Percentiles rank a stretch among this genome's conserved stretches.
Conservation (phyloP, 2,329 filamentous ascomycete genomes). For the Fusarium denticulatum region DNA sequence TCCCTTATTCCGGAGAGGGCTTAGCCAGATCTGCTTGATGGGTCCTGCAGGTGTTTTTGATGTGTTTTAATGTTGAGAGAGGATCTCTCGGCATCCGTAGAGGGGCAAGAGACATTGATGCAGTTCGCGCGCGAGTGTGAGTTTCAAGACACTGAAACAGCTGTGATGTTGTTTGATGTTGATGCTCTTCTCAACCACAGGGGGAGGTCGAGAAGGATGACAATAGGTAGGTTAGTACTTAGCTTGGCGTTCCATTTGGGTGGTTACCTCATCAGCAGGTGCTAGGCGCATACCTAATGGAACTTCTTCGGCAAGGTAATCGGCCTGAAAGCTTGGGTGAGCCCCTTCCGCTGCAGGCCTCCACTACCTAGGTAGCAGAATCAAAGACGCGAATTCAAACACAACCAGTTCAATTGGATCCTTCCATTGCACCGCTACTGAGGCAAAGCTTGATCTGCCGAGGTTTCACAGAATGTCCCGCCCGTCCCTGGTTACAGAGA, state of each 20-base stretch:
- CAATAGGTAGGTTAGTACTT: not conserved
- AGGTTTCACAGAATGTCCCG: constrained; percentile 2
- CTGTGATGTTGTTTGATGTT: not conserved
- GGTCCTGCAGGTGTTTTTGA: not conserved
- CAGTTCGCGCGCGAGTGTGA: not conserved
- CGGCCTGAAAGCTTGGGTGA: not conserved
- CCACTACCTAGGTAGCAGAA: not conserved
- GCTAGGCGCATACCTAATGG: not conserved
- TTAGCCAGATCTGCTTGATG: constrained; percentile 21
- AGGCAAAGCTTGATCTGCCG: constrained; percentile 1
- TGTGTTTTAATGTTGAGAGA: not conserved
- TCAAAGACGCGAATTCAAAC: not conserved
- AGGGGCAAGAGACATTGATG: constrained; percentile 6
- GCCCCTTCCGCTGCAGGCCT: not conserved
- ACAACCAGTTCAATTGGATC: not conserved
- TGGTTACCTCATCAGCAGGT: not conserved
- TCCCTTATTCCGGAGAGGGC: not conserved
- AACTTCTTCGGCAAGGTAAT: not conserved
- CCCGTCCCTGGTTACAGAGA: not conserved
- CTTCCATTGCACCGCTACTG: not conserved
- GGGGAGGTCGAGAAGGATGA: not conserved
- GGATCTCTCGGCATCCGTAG: not conserved
- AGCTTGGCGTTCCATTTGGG: not conserved
- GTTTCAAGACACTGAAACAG: not conserved
- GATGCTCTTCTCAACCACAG: not conserved